These are phyloP conservation scores for Aegilops umbellulata DNA, from an alignment of 176 grass and related monocot species.

Conservation along the genomic window DNA sequence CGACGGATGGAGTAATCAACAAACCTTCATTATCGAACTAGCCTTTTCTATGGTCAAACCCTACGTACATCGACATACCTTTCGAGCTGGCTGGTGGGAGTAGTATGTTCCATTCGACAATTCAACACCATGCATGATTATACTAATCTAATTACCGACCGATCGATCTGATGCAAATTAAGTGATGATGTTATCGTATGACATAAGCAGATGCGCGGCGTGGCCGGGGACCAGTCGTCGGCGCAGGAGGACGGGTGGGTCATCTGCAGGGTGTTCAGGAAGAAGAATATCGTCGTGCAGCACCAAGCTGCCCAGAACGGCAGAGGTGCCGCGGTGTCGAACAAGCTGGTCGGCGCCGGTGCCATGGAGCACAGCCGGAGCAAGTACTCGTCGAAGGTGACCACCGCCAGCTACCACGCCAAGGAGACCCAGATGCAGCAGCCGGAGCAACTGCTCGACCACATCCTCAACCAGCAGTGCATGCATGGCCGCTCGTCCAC, in stretches of 20 bases:
- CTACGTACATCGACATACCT: conserved; percentile 1
- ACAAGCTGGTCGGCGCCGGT: too few species aligned
- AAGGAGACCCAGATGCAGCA: conserved; percentile 36
- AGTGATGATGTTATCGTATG: too few species aligned
- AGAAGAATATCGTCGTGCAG: conserved; percentile 51
- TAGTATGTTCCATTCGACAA: too few species aligned
- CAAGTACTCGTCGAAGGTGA: conserved; percentile 47
- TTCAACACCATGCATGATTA: too few species aligned
- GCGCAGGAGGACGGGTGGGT: conserved; percentile 87
- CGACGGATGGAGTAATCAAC: too few species aligned
- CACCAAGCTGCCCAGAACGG: conserved; percentile 32
- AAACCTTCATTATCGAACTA: neutral
- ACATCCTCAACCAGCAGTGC: conserved; percentile 47
- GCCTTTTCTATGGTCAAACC: conserved; percentile 19
- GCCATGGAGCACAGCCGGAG: conserved; percentile 25
- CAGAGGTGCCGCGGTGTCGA: neutral
- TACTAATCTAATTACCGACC: too few species aligned
- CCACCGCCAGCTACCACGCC: conserved; percentile 30
- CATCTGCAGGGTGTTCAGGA: conserved; percentile 89
- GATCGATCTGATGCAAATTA: too few species aligned
- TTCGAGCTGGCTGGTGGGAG: conserved; percentile 38
- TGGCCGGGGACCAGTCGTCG: conserved; percentile 36
- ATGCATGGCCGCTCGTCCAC: conserved; percentile 33
- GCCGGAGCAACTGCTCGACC: conserved; percentile 51
- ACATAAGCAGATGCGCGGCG: conserved; percentile 27